A percentile compares a stretch with the other conserved stretches of the same genome.
phyloP scores from a whole-genome alignment of 257 asterid species.

The Primulina eburnea region DNA sequence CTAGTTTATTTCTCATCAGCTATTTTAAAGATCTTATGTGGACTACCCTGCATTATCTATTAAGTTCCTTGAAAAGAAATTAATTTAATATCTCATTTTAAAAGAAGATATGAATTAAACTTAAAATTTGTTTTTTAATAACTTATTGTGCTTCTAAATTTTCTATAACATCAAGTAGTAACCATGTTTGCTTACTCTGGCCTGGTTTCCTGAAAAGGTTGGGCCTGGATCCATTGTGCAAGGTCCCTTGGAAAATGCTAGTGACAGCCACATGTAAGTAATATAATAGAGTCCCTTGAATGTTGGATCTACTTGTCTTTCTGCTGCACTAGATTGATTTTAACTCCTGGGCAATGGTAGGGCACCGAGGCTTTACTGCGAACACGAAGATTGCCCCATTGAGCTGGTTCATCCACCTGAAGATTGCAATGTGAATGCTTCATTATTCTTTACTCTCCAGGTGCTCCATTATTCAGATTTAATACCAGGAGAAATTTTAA shows the following conservation, averaged over 20 bases:
- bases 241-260: slow-evolving; percentile 65
- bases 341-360: slow-evolving; percentile 31
- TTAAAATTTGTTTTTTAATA: background rate
- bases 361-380: slow-evolving; percentile 55
- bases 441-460: slow-evolving; percentile 86
- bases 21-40: background rate
- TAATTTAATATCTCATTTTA: slow-evolving; percentile 1
- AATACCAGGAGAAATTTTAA: slow-evolving; percentile 35
- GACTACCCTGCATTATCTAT: slow-evolving; percentile 5
- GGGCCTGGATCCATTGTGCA: slow-evolving; percentile 82
- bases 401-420: slow-evolving; percentile 86
- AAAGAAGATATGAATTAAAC: slow-evolving; percentile 5
- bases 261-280: slow-evolving; percentile 54
- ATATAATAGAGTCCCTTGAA: slow-evolving; percentile 5
- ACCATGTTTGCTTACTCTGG: slow-evolving; percentile 25
- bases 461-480: slow-evolving; percentile 47
- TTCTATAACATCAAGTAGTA: slow-evolving; percentile 12
- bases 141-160: slow-evolving; percentile 14
- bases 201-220: slow-evolving; percentile 49
- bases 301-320: slow-evolving; percentile 10
- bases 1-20: background rate
- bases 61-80: background rate
- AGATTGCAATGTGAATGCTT: slow-evolving; percentile 86
- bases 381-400: slow-evolving; percentile 53
- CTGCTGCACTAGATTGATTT: slow-evolving; percentile 8